A percentile compares a stretch with the other conserved stretches of the same genome.
Conservation (phyloP, 2,329 filamentous ascomycete species). For the Tolypocladium album region DNA sequence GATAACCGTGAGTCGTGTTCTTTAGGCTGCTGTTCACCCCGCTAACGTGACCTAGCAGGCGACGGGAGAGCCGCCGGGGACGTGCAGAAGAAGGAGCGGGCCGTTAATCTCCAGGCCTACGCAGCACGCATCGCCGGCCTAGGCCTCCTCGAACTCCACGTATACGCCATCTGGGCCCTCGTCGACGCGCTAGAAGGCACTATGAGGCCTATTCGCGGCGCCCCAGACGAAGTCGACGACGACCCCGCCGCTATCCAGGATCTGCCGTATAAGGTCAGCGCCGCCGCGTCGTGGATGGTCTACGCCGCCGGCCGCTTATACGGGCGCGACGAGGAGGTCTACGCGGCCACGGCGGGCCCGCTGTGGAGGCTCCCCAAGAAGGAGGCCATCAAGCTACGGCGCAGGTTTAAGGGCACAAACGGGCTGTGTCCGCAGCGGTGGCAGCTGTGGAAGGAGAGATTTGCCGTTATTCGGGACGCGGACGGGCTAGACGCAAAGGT, state of each 20-base stretch:
- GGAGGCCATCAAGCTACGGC: constrained; percentile 4
- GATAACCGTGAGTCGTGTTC: neutral
- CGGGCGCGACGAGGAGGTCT: constrained; percentile 7
- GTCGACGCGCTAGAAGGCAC: constrained; percentile 7
- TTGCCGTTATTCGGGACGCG: constrained; percentile 4
- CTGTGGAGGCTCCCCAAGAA: constrained; percentile 9
- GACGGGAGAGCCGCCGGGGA: neutral
- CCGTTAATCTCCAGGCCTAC: neutral
- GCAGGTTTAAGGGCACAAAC: constrained; percentile 7
- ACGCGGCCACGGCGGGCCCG: constrained; percentile 7
- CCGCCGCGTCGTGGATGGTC: constrained; percentile 4
- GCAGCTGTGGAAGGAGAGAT: constrained; percentile 10
- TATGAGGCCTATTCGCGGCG: constrained; percentile 6
- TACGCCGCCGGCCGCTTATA: constrained; percentile 4
- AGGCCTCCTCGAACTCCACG: neutral
- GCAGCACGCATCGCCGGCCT: constrained; percentile 4
- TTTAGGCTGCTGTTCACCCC: neutral
- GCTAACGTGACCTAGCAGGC: neutral
- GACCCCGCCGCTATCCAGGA: constrained; percentile 3
- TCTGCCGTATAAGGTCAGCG: constrained; percentile 2
- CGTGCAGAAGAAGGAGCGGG: neutral
- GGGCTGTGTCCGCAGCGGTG: constrained; percentile 7
- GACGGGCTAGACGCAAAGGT: constrained; percentile 1
- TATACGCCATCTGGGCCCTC: constrained; percentile 8
- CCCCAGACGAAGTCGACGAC: constrained; percentile 5